Evolutionary conservation across 2,329 filamentous ascomycete species (phyloP), one percentile per base, ranked within the genome.

Genomic region (Fusarium kyushuense): DNA sequence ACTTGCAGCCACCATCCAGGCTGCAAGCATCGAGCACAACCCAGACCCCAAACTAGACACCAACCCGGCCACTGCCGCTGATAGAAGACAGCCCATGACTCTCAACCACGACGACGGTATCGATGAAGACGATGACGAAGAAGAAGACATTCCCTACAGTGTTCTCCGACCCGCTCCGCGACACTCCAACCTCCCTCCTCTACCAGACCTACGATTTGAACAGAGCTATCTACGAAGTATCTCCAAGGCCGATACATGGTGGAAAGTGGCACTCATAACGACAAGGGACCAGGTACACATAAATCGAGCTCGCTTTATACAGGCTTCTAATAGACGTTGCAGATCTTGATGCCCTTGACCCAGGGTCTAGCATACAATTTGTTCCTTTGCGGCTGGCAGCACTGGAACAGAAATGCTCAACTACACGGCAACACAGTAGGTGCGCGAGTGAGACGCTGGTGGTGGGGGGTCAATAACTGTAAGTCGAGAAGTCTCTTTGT

Each of bases 141-240:
- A 65, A 29, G 87, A 90, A 51, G 89, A 92, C 56, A 89, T 93
- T 23, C 90, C 90, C 14, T 84, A 90, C 64, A 90, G 87, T 69
- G 84, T 90, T 7, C 79, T 94, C 52, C 83, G 84, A 42, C 84
- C 88, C 46, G 79, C 83, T 56, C 81, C 81, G 52, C 83, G 82
- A 47, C 74, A 75, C 46, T 78, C 80, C 35, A 78, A 80, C 40
- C 81, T 90, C 55, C 87, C 86, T 30, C 87, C 89, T 11, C 86
- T 97, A 75, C 94, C 94, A 6, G 96, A 99, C 81, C 83, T 99
- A 70, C 89, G 96, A 42, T 98, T 98, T 81, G 96, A 99, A 82
- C 96, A 99, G 86, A 97, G 94, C 84, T 99, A 99, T 79, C 86
- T 99, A 56, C 91, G 92, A 73, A 97, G 94, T 81, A 92, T 99